phyloP scores from a whole-genome alignment of 2,329 filamentous ascomycete genomes.

The Talaromyces sp. region DNA sequence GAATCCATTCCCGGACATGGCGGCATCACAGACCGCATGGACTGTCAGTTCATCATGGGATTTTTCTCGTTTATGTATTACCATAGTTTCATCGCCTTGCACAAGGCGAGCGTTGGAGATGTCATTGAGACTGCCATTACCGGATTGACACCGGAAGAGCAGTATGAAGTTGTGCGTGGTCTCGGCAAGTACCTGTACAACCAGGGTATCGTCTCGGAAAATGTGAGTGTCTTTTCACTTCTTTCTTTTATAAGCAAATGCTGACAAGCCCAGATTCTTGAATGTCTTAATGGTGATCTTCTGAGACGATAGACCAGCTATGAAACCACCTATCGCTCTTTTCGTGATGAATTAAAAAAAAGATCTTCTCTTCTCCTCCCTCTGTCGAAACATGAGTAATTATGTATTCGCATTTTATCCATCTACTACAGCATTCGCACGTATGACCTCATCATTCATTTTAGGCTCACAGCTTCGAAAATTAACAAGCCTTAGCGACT shows the following conservation, averaged over 20 bases:
- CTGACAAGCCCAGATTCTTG: slow-evolving; percentile 27
- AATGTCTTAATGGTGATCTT: slow-evolving; percentile 35
- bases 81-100: slow-evolving; percentile 88
- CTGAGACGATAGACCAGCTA: slow-evolving; percentile 21
- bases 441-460: neutral
- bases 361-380: neutral
- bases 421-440: neutral
- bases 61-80: slow-evolving; percentile 99
- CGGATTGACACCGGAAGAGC: slow-evolving; percentile 80
- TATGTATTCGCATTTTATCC: neutral
- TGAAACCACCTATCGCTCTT: neutral
- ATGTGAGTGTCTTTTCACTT: slow-evolving; percentile 36
- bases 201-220: slow-evolving; percentile 54
- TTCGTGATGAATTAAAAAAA: slow-evolving; percentile 1
- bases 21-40: slow-evolving; percentile 98
- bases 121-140: slow-evolving; percentile 90
- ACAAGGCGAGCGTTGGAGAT: slow-evolving; percentile 78
- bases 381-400: neutral
- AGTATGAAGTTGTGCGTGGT: slow-evolving; percentile 70
- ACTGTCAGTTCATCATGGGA: slow-evolving; percentile 99
- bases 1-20: slow-evolving; percentile 97
- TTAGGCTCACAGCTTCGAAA: neutral
- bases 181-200: slow-evolving; percentile 61
- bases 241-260: neutral
- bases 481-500: neutral